Evolutionary conservation across 257 asterid species (phyloP).

Genomic region (Fraxinus anomala): DNA sequence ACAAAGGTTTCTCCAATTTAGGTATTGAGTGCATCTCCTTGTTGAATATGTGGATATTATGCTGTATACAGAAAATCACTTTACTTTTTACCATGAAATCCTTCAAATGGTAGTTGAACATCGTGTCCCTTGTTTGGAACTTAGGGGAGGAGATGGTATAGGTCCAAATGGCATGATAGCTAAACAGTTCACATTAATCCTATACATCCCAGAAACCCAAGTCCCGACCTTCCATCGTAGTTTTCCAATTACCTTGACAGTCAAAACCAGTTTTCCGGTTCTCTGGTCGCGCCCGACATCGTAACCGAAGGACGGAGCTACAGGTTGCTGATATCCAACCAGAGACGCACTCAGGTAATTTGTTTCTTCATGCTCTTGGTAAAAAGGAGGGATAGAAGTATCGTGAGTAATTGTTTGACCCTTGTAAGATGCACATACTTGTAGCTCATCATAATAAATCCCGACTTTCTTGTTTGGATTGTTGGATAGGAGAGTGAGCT

Average conservation of each 20-base stretch:
- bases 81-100: neutral
- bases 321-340: conserved; percentile 63
- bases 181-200: conserved; percentile 66
- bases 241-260: conserved; percentile 59
- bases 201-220: conserved; percentile 89
- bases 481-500: conserved; percentile 59
- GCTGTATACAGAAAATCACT: neutral
- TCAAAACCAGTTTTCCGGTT: conserved; percentile 50
- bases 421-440: conserved; percentile 67
- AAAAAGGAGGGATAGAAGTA: conserved; percentile 66
- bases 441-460: conserved; percentile 69
- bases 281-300: conserved; percentile 62
- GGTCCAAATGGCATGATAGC: conserved; percentile 66
- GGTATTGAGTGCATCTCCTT: neutral
- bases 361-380: conserved; percentile 69
- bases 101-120: conserved; percentile 75
- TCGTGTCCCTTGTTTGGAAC: conserved; percentile 59
- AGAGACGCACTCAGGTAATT: conserved; percentile 61
- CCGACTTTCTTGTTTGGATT: conserved; percentile 85
- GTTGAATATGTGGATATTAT: neutral
- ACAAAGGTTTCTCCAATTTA: neutral
- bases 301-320: conserved; percentile 64
- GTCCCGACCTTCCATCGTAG: conserved; percentile 89
- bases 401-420: conserved; percentile 69
- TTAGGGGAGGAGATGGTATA: conserved; percentile 61